Percentiles rank a stretch among this genome's conserved stretches.
These are phyloP conservation scores for Fragaria nilgerrensis DNA, from an alignment of 306 rosid genomes.

Conservation along the genomic window DNA sequence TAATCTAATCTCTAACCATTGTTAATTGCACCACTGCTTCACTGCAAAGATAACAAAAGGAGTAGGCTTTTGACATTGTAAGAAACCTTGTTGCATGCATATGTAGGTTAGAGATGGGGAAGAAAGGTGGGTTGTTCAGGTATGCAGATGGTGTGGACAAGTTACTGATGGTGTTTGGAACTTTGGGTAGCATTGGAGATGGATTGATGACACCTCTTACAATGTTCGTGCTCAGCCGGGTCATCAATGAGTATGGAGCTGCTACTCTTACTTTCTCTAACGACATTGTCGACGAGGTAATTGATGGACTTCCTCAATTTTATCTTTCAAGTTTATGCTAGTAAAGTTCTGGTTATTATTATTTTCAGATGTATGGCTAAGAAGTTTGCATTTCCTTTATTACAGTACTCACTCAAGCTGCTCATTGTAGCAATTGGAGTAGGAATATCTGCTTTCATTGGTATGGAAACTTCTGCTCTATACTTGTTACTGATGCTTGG, in stretches of 20 bases:
- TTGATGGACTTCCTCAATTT: not conserved
- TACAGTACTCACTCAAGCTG: slow-evolving; percentile 60
- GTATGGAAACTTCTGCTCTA: slow-evolving; percentile 28
- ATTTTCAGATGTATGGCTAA: not conserved
- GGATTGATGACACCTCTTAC: slow-evolving; percentile 68
- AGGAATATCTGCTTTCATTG: slow-evolving; percentile 57
- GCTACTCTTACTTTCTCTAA: slow-evolving; percentile 32
- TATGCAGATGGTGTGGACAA: slow-evolving; percentile 66
- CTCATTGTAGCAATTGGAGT: slow-evolving; percentile 55
- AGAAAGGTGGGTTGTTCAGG: slow-evolving; percentile 42
- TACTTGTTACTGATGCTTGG: not conserved
- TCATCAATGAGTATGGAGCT: slow-evolving; percentile 58
- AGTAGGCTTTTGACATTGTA: not conserved
- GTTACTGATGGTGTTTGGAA: slow-evolving; percentile 57
- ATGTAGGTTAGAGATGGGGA: slow-evolving; percentile 36
- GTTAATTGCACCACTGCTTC: not conserved
- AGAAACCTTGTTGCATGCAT: not conserved
- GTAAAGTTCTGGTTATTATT: not conserved
- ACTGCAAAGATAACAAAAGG: not conserved
- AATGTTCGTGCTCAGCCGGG: slow-evolving; percentile 63
- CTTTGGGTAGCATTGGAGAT: slow-evolving; percentile 78
- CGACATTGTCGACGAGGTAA: slow-evolving; percentile 47
- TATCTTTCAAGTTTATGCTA: not conserved
- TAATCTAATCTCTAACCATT: not conserved
- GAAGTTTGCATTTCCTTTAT: not conserved